Percentiles rank a stretch among this genome's conserved stretches.
phyloP scores from a whole-genome alignment of 2,329 filamentous ascomycete species.

The Trichoderma arundinaceum region DNA sequence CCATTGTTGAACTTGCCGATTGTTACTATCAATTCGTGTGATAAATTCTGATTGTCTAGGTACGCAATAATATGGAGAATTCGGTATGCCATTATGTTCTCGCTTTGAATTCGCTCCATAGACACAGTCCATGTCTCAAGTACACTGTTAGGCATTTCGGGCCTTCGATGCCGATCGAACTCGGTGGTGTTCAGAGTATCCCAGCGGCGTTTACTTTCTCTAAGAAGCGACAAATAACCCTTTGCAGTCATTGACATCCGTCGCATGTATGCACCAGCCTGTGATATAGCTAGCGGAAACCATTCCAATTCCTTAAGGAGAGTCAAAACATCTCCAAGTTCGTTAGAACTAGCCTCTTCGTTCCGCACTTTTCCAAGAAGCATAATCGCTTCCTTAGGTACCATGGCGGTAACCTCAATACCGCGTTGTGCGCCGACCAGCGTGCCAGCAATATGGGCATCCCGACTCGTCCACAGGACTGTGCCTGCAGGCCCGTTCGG shows the following conservation, averaged over 20 bases:
- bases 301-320: slow-evolving; percentile 39
- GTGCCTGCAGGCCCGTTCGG: slow-evolving; percentile 38
- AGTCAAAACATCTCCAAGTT: background rate
- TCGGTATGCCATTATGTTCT: slow-evolving; percentile 34
- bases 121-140: slow-evolving; percentile 45
- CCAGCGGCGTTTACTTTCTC: slow-evolving; percentile 36
- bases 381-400: background rate
- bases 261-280: slow-evolving; percentile 43
- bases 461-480: slow-evolving; percentile 45
- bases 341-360: slow-evolving; percentile 33
- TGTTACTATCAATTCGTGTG: slow-evolving; percentile 37
- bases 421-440: slow-evolving; percentile 37
- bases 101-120: slow-evolving; percentile 41
- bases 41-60: slow-evolving; percentile 44
- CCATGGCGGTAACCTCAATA: slow-evolving; percentile 39
- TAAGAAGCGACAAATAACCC: slow-evolving; percentile 40
- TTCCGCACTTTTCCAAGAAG: slow-evolving; percentile 6
- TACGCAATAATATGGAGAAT: slow-evolving; percentile 44
- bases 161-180: slow-evolving; percentile 41
- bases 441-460: slow-evolving; percentile 35
- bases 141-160: slow-evolving; percentile 42
- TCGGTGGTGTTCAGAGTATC: slow-evolving; percentile 34
- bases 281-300: slow-evolving; percentile 43
- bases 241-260: slow-evolving; percentile 36
- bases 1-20: background rate